phyloP scores from a whole-genome alignment of 2,329 filamentous ascomycete genomes.

The Pyrenophora graminea region DNA sequence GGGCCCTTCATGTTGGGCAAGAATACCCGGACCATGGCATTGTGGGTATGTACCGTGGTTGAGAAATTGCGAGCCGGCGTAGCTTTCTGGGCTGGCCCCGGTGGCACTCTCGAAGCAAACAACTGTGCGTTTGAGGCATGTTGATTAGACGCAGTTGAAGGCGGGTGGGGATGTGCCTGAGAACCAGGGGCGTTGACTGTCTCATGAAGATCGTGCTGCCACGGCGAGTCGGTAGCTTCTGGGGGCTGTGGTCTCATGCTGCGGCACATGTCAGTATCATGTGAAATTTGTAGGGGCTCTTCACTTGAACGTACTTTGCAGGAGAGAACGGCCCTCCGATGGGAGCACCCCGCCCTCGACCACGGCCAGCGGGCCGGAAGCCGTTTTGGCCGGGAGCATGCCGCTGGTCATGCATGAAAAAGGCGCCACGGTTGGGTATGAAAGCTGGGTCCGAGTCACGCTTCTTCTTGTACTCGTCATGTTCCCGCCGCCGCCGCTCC shows the following conservation, averaged over 20 bases:
- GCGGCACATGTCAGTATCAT: constrained; percentile 31
- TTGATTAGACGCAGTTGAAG: constrained; percentile 19
- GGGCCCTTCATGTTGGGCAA: constrained; percentile 76
- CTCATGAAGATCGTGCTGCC: constrained; percentile 96
- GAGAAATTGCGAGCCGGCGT: constrained; percentile 63
- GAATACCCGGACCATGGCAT: constrained; percentile 80
- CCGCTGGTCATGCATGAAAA: constrained; percentile 96
- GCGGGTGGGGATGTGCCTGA: constrained; percentile 30
- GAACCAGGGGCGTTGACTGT: constrained; percentile 52
- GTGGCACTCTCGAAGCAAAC: constrained; percentile 28
- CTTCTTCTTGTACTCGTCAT: constrained; percentile 88
- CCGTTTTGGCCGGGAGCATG: constrained; percentile 77
- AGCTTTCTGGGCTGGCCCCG: constrained; percentile 34
- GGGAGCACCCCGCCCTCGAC: constrained; percentile 58
- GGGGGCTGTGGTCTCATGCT: constrained; percentile 50
- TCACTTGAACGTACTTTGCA: constrained; percentile 60
- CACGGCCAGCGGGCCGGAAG: constrained; percentile 70
- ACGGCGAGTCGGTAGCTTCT: constrained; percentile 70
- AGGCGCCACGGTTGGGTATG: constrained; percentile 89
- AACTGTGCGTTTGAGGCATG: constrained; percentile 23
- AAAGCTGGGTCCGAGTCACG: constrained; percentile 89
- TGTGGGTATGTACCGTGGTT: constrained; percentile 80
- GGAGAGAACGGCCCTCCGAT: constrained; percentile 61
- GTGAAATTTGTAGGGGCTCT: background rate
- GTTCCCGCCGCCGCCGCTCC: constrained; percentile 78